These are phyloP conservation scores for Sergeia podlipaevii DNA, from an alignment of 208 protist species.

Conservation along the genomic window DNA sequence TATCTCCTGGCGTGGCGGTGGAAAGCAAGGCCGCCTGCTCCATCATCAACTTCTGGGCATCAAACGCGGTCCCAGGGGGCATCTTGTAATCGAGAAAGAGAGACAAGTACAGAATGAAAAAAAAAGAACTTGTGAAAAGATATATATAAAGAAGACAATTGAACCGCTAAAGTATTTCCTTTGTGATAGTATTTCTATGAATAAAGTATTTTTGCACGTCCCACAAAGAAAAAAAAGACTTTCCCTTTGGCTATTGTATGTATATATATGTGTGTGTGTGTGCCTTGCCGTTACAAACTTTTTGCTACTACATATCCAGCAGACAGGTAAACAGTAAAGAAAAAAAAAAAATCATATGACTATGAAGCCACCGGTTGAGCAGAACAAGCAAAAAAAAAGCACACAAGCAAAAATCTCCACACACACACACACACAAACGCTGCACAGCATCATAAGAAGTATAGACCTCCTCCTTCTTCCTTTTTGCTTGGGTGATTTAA, in stretches of 20 bases:
- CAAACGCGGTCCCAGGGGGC: constrained; percentile 14
- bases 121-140: constrained; percentile 4
- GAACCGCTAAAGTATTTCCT: too few species aligned
- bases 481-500: too few species aligned
- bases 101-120: not conserved
- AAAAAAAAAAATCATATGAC: constrained; percentile 7
- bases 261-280: too few species aligned
- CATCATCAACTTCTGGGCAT: constrained; percentile 42
- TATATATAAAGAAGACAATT: constrained; percentile 15
- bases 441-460: too few species aligned
- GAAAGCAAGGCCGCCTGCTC: constrained; percentile 63
- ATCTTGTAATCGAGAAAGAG: not conserved
- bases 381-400: constrained; percentile 3
- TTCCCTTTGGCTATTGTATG: too few species aligned
- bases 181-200: too few species aligned
- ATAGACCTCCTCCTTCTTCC: too few species aligned
- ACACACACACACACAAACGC: too few species aligned
- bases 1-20: constrained; percentile 43
- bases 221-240: too few species aligned
- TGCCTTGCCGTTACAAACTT: too few species aligned
- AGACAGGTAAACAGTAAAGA: constrained; percentile 2
- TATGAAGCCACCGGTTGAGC: constrained; percentile 1
- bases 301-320: too few species aligned
- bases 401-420: not conserved
- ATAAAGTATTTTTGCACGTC: too few species aligned